Evolutionary conservation across 2,329 filamentous ascomycete genomes (phyloP).

Genomic region (Phialocephala sp.): DNA sequence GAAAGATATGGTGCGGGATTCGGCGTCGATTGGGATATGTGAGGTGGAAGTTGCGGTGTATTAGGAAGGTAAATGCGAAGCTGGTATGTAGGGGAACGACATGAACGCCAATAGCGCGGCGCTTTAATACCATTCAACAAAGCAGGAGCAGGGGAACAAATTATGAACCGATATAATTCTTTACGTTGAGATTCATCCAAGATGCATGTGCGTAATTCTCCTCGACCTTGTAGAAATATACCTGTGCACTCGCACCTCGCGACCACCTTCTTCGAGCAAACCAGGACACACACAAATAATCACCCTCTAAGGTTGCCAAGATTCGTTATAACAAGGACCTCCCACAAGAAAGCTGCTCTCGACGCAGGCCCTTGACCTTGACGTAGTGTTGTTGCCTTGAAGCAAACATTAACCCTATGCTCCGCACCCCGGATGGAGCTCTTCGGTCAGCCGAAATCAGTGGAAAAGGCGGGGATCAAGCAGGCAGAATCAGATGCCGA

Average conservation of each 20-base stretch:
- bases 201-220: background rate
- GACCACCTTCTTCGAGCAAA: background rate
- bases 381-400: constrained; percentile 1
- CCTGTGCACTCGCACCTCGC: background rate
- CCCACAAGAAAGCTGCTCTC: background rate
- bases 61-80: background rate
- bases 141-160: background rate
- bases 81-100: background rate
- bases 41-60: constrained; percentile 1
- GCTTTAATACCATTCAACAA: background rate
- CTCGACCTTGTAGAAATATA: background rate
- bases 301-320: background rate
- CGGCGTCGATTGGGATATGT: background rate
- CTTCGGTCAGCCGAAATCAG: background rate
- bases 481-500: background rate
- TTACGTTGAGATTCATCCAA: background rate
- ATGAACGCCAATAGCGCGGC: background rate
- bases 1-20: background rate
- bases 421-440: background rate
- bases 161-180: background rate
- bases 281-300: background rate
- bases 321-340: background rate
- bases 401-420: background rate
- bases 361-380: background rate
- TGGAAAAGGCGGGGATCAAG: background rate